These are phyloP conservation scores for Pseudocercospora vitis DNA, from an alignment of 2,329 filamentous ascomycete genomes.

Conservation along the genomic window DNA sequence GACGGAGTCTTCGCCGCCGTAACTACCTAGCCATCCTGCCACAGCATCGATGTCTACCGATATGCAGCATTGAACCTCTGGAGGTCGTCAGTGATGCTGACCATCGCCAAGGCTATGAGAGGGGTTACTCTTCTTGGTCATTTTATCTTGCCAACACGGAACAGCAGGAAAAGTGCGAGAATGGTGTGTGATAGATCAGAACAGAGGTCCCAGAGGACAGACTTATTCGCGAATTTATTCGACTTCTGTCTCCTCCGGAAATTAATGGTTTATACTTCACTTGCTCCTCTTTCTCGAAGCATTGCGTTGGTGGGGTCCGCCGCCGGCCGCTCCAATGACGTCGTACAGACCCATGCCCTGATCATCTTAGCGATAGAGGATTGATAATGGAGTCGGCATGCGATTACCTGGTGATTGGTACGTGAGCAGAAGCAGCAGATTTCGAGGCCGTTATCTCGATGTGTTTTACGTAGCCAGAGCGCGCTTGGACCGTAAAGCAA, in stretches of 20 bases:
- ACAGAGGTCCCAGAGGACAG: no score
- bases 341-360: conserved; percentile 1
- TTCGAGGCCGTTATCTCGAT: not conserved
- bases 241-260: not conserved
- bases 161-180: no score
- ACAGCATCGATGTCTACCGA: conserved; percentile 73
- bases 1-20: conserved; percentile 70
- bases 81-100: conserved; percentile 9
- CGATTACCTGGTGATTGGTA: not conserved
- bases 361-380: not conserved
- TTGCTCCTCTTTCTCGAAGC: conserved; percentile 8
- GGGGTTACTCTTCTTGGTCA: conserved; percentile 19
- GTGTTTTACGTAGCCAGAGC: not conserved
- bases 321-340: conserved; percentile 10
- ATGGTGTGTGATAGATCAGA: not conserved
- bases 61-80: conserved; percentile 38
- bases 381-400: not conserved
- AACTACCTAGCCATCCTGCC: conserved; percentile 72
- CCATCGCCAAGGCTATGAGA: no score
- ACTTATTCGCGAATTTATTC: no score
- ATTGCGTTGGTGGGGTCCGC: conserved; percentile 11
- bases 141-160: no score
- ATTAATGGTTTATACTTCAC: conserved; percentile 9
- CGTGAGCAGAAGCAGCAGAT: not conserved
- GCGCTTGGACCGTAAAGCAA: not conserved